phyloP scores from a whole-genome alignment of 371 early-diverging fungal genomes.

The Apophysomyces sp. region DNA sequence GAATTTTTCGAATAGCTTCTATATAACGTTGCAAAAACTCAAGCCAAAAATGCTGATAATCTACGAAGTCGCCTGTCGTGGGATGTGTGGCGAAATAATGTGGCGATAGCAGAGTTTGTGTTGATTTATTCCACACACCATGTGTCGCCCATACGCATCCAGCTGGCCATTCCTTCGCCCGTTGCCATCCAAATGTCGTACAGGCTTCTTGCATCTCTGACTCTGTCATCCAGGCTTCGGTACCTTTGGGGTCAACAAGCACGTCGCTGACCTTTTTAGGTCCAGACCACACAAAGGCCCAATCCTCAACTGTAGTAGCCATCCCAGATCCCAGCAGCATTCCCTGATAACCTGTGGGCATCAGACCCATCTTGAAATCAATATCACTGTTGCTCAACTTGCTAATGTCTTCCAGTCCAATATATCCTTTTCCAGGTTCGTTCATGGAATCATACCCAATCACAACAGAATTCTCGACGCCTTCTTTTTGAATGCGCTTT shows the following conservation, averaged over 20 bases:
- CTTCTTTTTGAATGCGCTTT: constrained; percentile 39
- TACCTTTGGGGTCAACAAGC: constrained; percentile 49
- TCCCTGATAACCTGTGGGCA: constrained; percentile 65
- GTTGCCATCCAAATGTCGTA: constrained; percentile 48
- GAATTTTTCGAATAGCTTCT: constrained; percentile 42
- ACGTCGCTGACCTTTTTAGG: constrained; percentile 44
- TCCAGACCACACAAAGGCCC: constrained; percentile 59
- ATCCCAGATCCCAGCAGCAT: constrained; percentile 65
- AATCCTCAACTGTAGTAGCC: constrained; percentile 53
- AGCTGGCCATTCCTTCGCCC: constrained; percentile 34
- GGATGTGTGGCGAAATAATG: constrained; percentile 63
- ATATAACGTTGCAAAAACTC: constrained; percentile 52
- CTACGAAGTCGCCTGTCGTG: constrained; percentile 31
- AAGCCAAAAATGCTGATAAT: constrained; percentile 56
- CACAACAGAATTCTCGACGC: constrained; percentile 56
- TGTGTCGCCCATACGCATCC: constrained; percentile 73
- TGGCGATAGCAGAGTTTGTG: constrained; percentile 28
- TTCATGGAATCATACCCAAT: constrained; percentile 77
- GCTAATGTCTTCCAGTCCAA: constrained; percentile 51
- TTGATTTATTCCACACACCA: constrained; percentile 63
- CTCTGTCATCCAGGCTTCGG: constrained; percentile 53
- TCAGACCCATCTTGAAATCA: constrained; percentile 55
- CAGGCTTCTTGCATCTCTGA: constrained; percentile 34
- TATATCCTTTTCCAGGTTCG: constrained; percentile 70
- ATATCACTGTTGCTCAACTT: constrained; percentile 42